Conservation (phyloP, 257 asterid species). For the Solanum pimpinellifolium region DNA sequence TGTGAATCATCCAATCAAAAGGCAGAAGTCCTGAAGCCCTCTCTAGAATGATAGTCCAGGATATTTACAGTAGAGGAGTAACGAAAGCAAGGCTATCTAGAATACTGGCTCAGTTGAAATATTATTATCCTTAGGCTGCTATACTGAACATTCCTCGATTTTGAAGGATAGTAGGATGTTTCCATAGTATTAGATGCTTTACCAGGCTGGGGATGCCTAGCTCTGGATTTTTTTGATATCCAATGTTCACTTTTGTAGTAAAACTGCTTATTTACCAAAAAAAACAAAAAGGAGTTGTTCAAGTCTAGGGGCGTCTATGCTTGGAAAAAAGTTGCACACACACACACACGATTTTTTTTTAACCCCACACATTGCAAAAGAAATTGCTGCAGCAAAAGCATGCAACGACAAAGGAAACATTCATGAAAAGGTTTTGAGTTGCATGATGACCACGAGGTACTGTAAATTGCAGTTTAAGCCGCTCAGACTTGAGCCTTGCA, state of each 20-base stretch:
- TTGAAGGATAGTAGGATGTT: neutral
- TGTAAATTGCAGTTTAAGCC: neutral
- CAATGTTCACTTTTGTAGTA: neutral
- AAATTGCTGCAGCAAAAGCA: neutral
- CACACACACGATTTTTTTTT: no score
- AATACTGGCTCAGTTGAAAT: neutral
- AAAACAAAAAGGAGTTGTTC: neutral
- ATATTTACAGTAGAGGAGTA: neutral
- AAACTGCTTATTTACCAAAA: neutral
- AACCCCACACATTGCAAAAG: neutral
- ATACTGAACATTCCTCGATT: neutral
- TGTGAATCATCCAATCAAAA: neutral
- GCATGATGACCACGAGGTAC: neutral
- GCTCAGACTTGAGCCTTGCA: neutral
- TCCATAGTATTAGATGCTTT: neutral
- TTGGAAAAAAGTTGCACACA: neutral
- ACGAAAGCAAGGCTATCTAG: neutral
- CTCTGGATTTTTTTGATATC: neutral
- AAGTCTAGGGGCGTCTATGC: neutral
- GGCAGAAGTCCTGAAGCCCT: neutral
- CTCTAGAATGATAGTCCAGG: neutral
- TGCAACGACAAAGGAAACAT: neutral
- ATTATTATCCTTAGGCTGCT: no score
- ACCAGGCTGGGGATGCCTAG: neutral
- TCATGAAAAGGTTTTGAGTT: neutral